Evolutionary conservation across 306 rosid species (phyloP), one percentile per base, ranked within the genome.

Genomic region (Vigna unguiculata): DNA sequence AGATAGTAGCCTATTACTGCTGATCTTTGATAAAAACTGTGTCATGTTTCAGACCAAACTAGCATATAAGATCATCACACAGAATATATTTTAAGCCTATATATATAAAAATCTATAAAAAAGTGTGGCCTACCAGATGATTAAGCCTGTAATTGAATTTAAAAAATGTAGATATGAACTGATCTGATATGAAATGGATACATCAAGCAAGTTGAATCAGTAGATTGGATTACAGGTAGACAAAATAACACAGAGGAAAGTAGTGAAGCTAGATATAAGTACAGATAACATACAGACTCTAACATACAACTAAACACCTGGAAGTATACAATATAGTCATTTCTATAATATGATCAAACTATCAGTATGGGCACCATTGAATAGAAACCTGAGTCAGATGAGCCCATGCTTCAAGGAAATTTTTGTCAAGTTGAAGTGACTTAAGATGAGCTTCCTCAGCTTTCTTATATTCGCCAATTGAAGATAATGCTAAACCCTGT

Each of bases 361-460:
- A 61, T 24, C 32, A 54, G 7, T 19, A 53, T 22, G 40, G 61
- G 6, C 38, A 34, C 1, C n/a, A 49, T 14, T 45, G 60, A 63
- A 75, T 25, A 74, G 58, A 70, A 83, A 93, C 98, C 98, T 93
- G 97, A 73, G 90, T 84, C 83, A 91, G 88, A 84, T 93, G 96
- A 66, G 88, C 89, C 98, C 97, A 89, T 71, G 96, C 97, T 85
- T 93, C 98, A 5, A 93, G 96, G 66, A 93, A 93, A 83, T 80
- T 91, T 72, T 75, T 72, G 83, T 93, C 98, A 69, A 88, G 61
- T 71, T 88, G 85, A 80, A 93, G 89, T 16, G 98, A 75, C 83
- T 80, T 89, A 68, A 88, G 80, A 86, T 89, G 97, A 53, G 92
- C 97, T 87, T 91, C 97, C 88, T 93, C 96, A 7, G 96, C 93